Evolutionary conservation across 306 rosid genomes (phyloP), one percentile per base, ranked within the genome.

Genomic region (Pyrus pyrifolia): DNA sequence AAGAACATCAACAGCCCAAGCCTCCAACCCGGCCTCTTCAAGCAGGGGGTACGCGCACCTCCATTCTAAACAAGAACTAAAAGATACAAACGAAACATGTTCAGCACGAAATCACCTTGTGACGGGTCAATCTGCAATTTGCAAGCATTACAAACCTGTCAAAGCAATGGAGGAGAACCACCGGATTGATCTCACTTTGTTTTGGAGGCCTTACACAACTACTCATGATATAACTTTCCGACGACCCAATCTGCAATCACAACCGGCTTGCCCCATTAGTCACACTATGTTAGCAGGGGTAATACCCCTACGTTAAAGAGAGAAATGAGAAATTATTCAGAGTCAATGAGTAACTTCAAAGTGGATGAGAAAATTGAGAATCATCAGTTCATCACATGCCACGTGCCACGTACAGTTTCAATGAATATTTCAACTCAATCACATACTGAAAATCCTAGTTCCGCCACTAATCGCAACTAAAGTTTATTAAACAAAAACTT

Each of bases 51-150:
- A 81, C 8, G 83, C 77, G 53, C 88, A 86, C 76, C 99, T 89
- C 97, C 99, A 95, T 87, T 95, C 99, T 81, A 95, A 82, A 86
- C 97, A 92, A 52, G 99, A 95, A 82, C 99, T 95, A 86, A 84
- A 73, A 31, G 68, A 82, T 51, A 71, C 76, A 74, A 73, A 76
- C 66, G 22, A 82, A 78, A 59, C 68, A 78, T 75, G 83, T 49
- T 66, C 52, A 76, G 55, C 76, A 75, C 9, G 55, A 76, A 71
- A 21, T 72, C 27, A 18, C 21, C 38, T 11, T 72, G 57, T 31
- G 64, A 38, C 15, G 33, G 81, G 73, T 49, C 33, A 70, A 19
- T 55, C 64, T 10, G 80, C 61, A 72, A 42, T 38, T 69, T 40
- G 27, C 80, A 73, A 17, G 53, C 10, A 78, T 67, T 76, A 52